Evolutionary conservation across 495 filamentous ascomycete species (phyloP).

Genomic region (Trichoderma gamsii): DNA sequence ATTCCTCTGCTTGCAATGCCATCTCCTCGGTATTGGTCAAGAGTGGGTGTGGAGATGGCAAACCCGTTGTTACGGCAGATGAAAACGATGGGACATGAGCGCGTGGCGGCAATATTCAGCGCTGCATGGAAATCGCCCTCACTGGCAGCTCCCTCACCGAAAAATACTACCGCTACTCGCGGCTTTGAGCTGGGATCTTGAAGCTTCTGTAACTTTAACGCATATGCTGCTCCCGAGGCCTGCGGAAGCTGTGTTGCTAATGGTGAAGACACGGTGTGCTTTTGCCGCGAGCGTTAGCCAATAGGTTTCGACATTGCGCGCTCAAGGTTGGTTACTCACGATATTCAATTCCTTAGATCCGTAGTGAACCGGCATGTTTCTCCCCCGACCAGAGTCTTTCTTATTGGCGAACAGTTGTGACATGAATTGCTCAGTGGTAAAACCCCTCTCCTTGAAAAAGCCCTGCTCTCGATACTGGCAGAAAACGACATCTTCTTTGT

Average conservation of each 20-base stretch:
- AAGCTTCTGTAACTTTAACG: constrained; percentile 76
- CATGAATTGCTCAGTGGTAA: constrained; percentile 85
- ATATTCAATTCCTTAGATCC: constrained; percentile 77
- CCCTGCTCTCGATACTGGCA: constrained; percentile 93
- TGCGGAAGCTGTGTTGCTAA: constrained; percentile 95
- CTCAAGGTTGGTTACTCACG: constrained; percentile 38
- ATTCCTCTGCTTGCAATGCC: constrained; percentile 93
- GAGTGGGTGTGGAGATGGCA: constrained; percentile 87
- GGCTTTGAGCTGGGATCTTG: constrained; percentile 59
- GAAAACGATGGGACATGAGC: constrained; percentile 86
- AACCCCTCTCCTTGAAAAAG: constrained; percentile 84
- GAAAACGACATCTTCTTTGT: constrained; percentile 82
- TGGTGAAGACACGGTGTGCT: constrained; percentile 92
- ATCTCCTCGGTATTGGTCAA: constrained; percentile 96
- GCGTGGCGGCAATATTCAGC: constrained; percentile 91
- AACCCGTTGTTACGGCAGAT: constrained; percentile 97
- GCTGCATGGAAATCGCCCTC: constrained; percentile 98
- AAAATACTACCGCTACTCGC: constrained; percentile 80
- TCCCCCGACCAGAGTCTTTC: constrained; percentile 72
- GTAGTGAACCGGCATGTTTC: constrained; percentile 98
- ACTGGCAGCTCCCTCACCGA: constrained; percentile 94
- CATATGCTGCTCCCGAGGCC: constrained; percentile 88
- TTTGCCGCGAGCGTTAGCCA: constrained; percentile 17
- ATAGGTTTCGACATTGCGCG: neutral
- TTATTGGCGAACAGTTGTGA: constrained; percentile 87